Base-by-base conservation (phyloP, 192 early-diverging fungal genomes). In the Phlyctochytrium planicorne region DNA sequence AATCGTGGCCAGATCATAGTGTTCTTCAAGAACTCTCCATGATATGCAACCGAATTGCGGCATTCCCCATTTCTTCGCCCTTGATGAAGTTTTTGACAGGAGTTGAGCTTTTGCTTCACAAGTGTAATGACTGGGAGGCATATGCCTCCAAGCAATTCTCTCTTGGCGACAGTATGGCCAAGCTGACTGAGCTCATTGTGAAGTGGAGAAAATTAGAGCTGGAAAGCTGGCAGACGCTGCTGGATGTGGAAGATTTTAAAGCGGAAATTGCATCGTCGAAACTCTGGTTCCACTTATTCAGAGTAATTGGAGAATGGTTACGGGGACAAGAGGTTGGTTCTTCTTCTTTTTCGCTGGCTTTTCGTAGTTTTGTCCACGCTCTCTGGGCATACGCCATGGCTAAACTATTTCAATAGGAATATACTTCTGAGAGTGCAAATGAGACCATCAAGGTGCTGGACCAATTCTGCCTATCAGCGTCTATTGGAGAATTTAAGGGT, bases 151-250 rank as follows among this genome's bases (percentile, higher is more conserved):
- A 84, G 20, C 90, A 93, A 25, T 88, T 91, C 29, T 92, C 93
- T 4, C 65, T 98, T 32, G 84, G 88, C 36, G 69, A 74, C 31
- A 81, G 88, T 40, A 84, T 89, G 59, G 85, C 89, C 4, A 85
- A 89, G 14, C 78, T 94, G 0, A 87, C 87, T 1, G 33, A 61
- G 2, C 68, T 94, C 56, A 93, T 99, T 52, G 84, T 97, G 0
- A 77, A 82, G 24, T 99, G 97, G 97, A 81, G 97, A 60, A 91
- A 95, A 78, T 70, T 90, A 2, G 97, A 99, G 75, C 79, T 99
- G 24, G 87, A 87, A 53, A 82, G 88, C 61, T 99, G 97, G 97
- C 88, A 89, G 34, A 87, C 93, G 34, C 67, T 99, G 34, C 78
- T 99, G 67, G 80, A 82, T 31, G 81, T 89, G 34, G 91, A 99